Evolutionary conservation across 164 flowering plant genomes (phyloP).

Genomic region (Warburgia ugandensis): DNA sequence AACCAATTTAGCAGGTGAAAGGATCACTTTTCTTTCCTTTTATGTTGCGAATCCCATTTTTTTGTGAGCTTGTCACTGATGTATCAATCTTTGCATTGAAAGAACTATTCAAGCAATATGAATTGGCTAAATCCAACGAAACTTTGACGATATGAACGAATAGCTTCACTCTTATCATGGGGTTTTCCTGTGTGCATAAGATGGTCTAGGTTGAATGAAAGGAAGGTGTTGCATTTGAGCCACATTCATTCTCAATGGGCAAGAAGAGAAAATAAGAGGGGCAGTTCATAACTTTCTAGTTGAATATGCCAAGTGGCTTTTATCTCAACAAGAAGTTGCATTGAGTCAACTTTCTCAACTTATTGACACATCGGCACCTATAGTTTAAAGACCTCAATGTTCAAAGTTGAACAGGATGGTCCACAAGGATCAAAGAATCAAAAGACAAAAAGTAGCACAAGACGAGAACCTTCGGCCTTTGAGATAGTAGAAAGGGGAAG

Average conservation of each 20-base stretch:
- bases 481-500: not conserved
- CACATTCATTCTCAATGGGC: not conserved
- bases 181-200: not conserved
- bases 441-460: not conserved
- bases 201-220: not conserved
- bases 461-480: not conserved
- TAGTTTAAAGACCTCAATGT: not conserved
- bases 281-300: not conserved
- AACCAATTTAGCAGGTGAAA: not conserved
- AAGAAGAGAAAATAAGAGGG: not conserved
- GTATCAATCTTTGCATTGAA: slow-evolving; percentile 6
- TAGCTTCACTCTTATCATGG: slow-evolving; percentile 7
- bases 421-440: not conserved
- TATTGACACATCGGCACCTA: not conserved
- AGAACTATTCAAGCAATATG: slow-evolving; percentile 2
- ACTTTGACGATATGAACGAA: not conserved
- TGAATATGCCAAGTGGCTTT: not conserved
- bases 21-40: not conserved
- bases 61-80: not conserved
- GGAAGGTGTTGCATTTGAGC: not conserved
- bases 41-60: slow-evolving; percentile 1
- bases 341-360: no score
- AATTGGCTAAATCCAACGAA: not conserved
- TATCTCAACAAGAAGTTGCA: no score
- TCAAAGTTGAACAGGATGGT: not conserved